Evolutionary conservation across 2,329 filamentous ascomycete genomes (phyloP).

Genomic region (Metarhizium anisopliae): DNA sequence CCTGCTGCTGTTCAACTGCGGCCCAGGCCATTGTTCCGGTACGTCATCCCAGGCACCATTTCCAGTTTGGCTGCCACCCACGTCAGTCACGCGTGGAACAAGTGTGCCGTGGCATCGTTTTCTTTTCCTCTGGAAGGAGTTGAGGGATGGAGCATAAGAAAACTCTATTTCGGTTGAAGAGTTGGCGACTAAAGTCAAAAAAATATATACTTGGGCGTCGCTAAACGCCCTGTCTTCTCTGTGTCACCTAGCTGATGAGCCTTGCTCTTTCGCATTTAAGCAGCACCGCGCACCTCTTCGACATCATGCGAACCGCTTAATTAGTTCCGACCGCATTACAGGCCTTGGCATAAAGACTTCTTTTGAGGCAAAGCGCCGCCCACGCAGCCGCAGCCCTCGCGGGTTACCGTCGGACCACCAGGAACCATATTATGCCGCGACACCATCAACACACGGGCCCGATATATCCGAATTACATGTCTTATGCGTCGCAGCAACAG

Average conservation of each 20-base stretch:
- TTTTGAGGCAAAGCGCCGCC: no score
- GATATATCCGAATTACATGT: conserved; percentile 44
- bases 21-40: neutral
- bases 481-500: conserved; percentile 34
- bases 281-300: neutral
- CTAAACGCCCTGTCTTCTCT: neutral
- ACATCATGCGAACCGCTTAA: no score
- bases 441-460: conserved; percentile 33
- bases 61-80: neutral
- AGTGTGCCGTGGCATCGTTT: neutral
- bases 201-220: neutral
- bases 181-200: neutral
- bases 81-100: neutral
- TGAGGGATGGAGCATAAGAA: neutral
- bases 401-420: no score
- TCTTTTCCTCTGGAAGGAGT: neutral
- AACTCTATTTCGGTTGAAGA: neutral
- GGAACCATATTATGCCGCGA: neutral
- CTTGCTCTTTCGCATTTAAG: neutral
- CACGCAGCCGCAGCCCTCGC: no score
- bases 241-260: neutral
- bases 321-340: no score
- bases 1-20: neutral
- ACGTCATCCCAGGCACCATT: conserved; percentile 2
- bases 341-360: no score